Evolutionary conservation across 345 rosid species (phyloP), one percentile per base, ranked within the genome.

Genomic region (Linum lewisii): DNA sequence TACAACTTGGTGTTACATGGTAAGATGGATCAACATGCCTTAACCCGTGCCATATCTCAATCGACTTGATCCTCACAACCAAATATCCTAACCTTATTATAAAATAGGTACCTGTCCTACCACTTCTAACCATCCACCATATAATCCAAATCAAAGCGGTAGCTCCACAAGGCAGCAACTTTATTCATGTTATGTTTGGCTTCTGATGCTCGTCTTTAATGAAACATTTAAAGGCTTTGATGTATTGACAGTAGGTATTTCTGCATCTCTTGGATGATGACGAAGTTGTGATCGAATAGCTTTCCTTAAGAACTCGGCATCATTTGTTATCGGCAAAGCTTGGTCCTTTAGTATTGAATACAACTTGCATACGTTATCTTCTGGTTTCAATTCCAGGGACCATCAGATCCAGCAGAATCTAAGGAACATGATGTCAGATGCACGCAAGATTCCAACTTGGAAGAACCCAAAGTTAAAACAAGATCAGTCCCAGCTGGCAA

Each of bases 401-500:
- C 63, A 32, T 22, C 24, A 21, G 61, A 66, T 37, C 54, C 37
- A 25, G 63, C 62, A 15, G 18, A 5, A 18, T 61, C 65, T 26
- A 20, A 52, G 9, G 68, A 45, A 54, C n/a, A 59, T 65, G 77
- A 42, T 21, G 62, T 58, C 61, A 60, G 37, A 64, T 44, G 32
- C 36, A 29, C 63, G 1, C 23, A 55, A 18, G 54, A 4, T 9
- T 24, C 36, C 51, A 54, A 15, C 26, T 14, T 4, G 9, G 21
- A 51, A n/a, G 55, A 16, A 5, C 55, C 57, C 29, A 15, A 54
- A 49, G 26, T 9, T 62, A 66, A 67, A 51, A 19, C 63, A 34
- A 57, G 6, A 54, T 52, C 22, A 10, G 26, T 54, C 55, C 6
- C 55, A 45, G 47, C 65, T 50, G 0, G 44, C 59, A 64, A 66